A percentile compares a stretch with the other conserved stretches of the same genome.
phyloP scores from a whole-genome alignment of 2,329 filamentous ascomycete species.

The Raffaelea albimanens region DNA sequence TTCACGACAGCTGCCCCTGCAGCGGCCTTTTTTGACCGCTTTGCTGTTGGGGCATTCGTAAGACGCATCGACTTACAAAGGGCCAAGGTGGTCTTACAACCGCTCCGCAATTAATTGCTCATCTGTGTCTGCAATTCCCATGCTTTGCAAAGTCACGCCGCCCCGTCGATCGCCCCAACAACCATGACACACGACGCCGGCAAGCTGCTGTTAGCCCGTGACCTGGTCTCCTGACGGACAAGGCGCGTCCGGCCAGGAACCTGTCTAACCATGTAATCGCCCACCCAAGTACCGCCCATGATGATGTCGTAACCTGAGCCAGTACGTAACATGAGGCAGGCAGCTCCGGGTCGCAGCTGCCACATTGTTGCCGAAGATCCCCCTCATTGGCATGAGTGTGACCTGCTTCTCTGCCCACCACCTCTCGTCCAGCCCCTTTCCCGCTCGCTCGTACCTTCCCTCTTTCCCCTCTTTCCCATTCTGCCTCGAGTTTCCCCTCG shows the following conservation, averaged over 20 bases:
- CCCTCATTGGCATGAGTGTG: background rate
- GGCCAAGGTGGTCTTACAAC: no score
- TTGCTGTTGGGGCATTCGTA: background rate
- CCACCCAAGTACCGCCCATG: background rate
- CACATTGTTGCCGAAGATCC: background rate
- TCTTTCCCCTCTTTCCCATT: background rate
- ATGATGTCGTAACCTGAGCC: no score
- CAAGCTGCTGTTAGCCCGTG: background rate
- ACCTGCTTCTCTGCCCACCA: no score
- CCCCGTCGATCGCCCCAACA: no score
- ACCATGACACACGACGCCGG: background rate
- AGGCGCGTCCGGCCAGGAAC: background rate
- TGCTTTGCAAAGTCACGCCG: no score
- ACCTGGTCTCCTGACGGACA: background rate
- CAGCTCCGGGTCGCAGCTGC: constrained; percentile 1
- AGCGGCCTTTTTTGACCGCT: no score
- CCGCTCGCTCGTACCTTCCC: constrained; percentile 1
- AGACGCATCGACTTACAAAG: background rate
- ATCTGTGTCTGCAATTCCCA: no score
- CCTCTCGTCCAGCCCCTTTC: background rate
- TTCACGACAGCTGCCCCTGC: no score
- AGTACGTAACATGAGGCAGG: background rate
- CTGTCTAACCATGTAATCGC: background rate
- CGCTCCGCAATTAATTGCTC: no score
- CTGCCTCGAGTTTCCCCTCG: background rate